A percentile compares a stretch with the other conserved stretches of the same genome.
Evolutionary conservation across 306 rosid genomes (phyloP).

Genomic region (Potentilla sterilis): DNA sequence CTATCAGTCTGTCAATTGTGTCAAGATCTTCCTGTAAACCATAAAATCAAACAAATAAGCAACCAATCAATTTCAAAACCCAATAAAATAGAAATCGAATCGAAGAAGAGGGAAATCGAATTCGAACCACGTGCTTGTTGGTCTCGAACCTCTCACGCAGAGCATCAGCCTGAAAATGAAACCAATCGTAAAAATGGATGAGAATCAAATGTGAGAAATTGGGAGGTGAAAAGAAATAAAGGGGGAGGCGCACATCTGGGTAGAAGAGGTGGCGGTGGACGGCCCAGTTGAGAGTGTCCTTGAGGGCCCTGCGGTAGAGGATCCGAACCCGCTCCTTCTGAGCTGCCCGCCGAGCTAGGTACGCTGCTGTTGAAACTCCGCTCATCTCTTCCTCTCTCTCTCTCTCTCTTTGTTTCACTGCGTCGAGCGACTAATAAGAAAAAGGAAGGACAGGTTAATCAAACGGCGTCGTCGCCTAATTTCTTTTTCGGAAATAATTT

Average conservation of each 20-base stretch:
- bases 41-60: slow-evolving; percentile 1
- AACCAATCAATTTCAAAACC: neutral
- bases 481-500: no score
- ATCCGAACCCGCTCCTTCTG: slow-evolving; percentile 96
- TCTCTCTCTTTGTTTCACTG: neutral
- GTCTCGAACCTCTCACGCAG: slow-evolving; percentile 84
- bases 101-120: neutral
- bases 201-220: neutral
- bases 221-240: neutral
- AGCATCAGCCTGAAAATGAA: slow-evolving; percentile 59
- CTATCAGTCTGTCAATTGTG: slow-evolving; percentile 76
- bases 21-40: slow-evolving; percentile 71
- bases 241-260: slow-evolving; percentile 48
- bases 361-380: slow-evolving; percentile 50
- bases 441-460: neutral
- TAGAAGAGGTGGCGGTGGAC: slow-evolving; percentile 98
- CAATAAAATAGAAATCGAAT: neutral
- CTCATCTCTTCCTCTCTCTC: slow-evolving; percentile 37
- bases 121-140: slow-evolving; percentile 72
- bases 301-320: slow-evolving; percentile 88
- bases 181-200: neutral
- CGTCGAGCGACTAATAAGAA: neutral
- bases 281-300: slow-evolving; percentile 94
- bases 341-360: slow-evolving; percentile 82
- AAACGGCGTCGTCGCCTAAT: neutral